Base-by-base conservation (phyloP, 495 filamentous ascomycete species). In the Amniculicola lignicola region DNA sequence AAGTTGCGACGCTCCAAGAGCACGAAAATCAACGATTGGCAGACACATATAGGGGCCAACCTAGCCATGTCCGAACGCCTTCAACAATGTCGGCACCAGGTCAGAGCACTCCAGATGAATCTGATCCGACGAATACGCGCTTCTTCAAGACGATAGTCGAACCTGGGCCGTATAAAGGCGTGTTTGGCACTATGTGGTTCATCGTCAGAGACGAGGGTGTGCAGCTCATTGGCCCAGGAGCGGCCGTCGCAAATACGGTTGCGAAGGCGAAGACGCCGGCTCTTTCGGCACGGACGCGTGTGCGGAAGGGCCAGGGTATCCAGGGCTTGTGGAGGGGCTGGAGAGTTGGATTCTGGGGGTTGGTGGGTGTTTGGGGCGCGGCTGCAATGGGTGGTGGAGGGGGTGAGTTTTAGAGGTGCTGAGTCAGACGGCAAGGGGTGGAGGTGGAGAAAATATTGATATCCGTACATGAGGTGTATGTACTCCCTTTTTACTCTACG, bases 341-440 rank as follows among this genome's bases (percentile, higher is more conserved):
- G 93, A 84, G 88, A 65, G 85, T 96, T 15, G 90, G 90, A 9
- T 88, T 94, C 80, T 97, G 93, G 93, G 92, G 91, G 0, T 74
- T 96, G 50, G 84, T 92, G 14, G 92, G 92, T 16, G 81, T 95
- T 19, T 92, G 91, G 89, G 84, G 86, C 19, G 78, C 85, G 52
- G 79, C 73, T 44, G 72, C 84, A 7, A 54, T 88, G 28, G 84
- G 85, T 12, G 67, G 57, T 23, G 63, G 71, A 16, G 73, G 73
- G 14, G 78, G 75, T 10, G 79, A 81, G 60, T 82, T 82, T 59
- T 82, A 54, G n/a, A n/a, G n/a, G n/a, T n/a, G n/a, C n/a, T n/a
- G n/a, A n/a, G n/a, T n/a, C n/a, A n/a, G n/a, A n/a, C n/a, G n/a
- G n/a, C n/a, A n/a, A n/a, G n/a, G n/a, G n/a, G n/a, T n/a, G n/a